Evolutionary conservation across 2,329 filamentous ascomycete genomes (phyloP), one percentile per base, ranked within the genome.

Genomic region (Pseudohalonectria lignicola): DNA sequence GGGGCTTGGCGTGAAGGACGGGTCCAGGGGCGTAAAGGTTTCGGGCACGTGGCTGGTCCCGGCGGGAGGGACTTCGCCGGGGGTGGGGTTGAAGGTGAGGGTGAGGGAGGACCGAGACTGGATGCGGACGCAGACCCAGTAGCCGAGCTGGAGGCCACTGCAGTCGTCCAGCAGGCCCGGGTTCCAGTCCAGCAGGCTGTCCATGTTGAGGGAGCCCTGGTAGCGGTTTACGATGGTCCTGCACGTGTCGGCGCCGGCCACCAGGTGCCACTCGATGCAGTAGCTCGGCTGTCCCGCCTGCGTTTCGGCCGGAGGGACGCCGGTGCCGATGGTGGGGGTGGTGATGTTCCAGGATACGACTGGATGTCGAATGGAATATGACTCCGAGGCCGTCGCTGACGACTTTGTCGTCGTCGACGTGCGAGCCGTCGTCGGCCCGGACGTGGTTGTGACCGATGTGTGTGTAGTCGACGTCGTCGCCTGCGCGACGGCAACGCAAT

Each of bases 61-160:
- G 18, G 17, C 30, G 34, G 34, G 34, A 6, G 34, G 34, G 20
- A 31, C 28, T 28, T 19, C 28, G 29, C 13, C 36, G 19, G 29
- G 15, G 28, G 17, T 32, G 29, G 19, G 31, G 17, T 20, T 12
- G 13, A 62, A 61, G 45, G 63, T 64, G 23, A 71, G 72, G 3
- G 60, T 57, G 1, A 51, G 53, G 5, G 69, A 66, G 0, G 61
- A 76, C 43, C 36, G 63, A 7, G 47, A 45, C 6, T 82, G 76
- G 77, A 52, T 76, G 39, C 28, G 35, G 30, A 47, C 38, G 34
- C 39, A 42, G 31, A 39, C 41, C 23, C 41, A 47, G 8, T 38
- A 38, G 31, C 41, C 34, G 6, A 36, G 23, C 39, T 34, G 43
- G 7, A 48, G 37, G 9, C 34, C 39, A 7, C 36, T 36, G 30